phyloP scores from a whole-genome alignment of 2,329 filamentous ascomycete species.

The Tolypocladium sp. region DNA sequence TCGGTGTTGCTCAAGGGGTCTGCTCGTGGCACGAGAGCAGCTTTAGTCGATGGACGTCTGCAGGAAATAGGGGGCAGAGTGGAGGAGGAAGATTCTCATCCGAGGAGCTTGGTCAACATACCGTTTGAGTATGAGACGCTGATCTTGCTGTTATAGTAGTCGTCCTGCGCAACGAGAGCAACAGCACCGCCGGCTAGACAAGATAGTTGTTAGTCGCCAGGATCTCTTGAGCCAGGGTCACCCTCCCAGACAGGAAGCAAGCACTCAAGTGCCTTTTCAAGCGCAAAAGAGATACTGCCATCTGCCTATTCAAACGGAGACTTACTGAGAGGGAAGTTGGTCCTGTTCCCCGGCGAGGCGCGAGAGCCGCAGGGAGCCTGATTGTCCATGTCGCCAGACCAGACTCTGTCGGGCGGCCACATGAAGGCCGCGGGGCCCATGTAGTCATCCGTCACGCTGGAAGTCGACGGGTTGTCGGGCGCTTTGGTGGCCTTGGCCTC shows the following conservation, averaged over 20 bases:
- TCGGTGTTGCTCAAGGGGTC: slow-evolving; percentile 30
- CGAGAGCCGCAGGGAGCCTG: slow-evolving; percentile 42
- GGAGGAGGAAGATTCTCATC: too few species aligned
- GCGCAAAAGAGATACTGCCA: background rate
- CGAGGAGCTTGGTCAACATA: slow-evolving; percentile 13
- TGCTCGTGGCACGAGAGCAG: slow-evolving; percentile 4
- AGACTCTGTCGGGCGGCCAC: slow-evolving; percentile 44
- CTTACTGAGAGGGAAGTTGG: slow-evolving; percentile 39
- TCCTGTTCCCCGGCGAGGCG: slow-evolving; percentile 27
- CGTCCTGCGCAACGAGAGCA: slow-evolving; percentile 41
- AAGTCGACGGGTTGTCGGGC: slow-evolving; percentile 1
- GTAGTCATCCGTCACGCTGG: background rate
- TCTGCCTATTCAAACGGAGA: background rate
- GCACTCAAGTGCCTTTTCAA: too few species aligned
- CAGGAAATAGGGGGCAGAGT: background rate
- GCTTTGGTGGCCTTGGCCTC: background rate
- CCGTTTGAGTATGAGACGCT: slow-evolving; percentile 40
- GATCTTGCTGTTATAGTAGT: slow-evolving; percentile 40
- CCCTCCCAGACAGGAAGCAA: too few species aligned
- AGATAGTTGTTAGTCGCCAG: background rate
- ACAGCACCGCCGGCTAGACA: slow-evolving; percentile 36
- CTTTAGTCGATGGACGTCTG: background rate
- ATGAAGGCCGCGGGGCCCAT: slow-evolving; percentile 42
- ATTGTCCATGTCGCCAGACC: slow-evolving; percentile 40
- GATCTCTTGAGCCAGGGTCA: too few species aligned